Conservation (phyloP, 2,329 filamentous ascomycete genomes). For the Ophiocordyceps unilateralis region DNA sequence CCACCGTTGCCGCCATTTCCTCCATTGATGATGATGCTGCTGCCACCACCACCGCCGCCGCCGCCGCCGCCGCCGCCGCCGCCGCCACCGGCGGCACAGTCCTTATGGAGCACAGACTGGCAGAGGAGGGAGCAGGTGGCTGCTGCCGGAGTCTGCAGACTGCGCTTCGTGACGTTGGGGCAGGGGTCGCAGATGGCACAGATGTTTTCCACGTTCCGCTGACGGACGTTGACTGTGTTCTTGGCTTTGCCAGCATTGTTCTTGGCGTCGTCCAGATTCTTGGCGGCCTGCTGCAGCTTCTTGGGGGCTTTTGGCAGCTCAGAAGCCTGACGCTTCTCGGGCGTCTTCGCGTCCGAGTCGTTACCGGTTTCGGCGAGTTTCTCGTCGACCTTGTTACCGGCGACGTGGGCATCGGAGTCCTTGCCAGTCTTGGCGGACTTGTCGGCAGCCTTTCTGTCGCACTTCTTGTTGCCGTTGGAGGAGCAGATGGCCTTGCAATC, state of each 20-base stretch:
- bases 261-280: background rate
- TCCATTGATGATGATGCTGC: background rate
- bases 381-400: background rate
- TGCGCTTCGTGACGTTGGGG: background rate
- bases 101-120: background rate
- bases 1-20: background rate
- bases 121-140: background rate
- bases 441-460: background rate
- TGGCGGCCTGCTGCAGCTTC: background rate
- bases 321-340: background rate
- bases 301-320: background rate
- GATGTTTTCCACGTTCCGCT: background rate
- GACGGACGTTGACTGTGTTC: background rate
- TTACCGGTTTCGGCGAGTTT: background rate
- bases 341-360: background rate
- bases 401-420: background rate
- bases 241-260: background rate
- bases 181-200: background rate
- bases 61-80: background rate
- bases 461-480: background rate
- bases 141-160: background rate
- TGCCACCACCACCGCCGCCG: background rate
- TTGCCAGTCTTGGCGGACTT: background rate
- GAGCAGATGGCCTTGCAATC: background rate
- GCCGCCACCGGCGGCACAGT: background rate